Evolutionary conservation across 2,329 filamentous ascomycete genomes (phyloP).

Genomic region (Westerdykella aurantiaca): DNA sequence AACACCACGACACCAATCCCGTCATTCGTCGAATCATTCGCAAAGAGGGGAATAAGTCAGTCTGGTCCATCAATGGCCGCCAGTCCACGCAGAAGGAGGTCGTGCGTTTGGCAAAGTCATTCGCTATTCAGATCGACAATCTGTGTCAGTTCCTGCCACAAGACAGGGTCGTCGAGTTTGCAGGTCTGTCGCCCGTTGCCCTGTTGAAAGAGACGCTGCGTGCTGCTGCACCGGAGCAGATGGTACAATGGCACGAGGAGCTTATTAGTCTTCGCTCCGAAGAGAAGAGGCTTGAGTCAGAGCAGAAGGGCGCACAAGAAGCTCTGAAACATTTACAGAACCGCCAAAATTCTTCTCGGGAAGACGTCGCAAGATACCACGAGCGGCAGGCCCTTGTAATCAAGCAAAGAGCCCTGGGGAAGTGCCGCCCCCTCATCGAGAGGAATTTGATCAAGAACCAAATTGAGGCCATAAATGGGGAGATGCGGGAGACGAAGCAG

Average conservation of each 20-base stretch:
- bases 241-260: constrained; percentile 70
- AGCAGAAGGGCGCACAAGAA: constrained; percentile 56
- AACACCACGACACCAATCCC: constrained; percentile 57
- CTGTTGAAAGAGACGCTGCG: constrained; percentile 80
- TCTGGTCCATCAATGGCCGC: constrained; percentile 71
- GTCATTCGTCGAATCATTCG: constrained; percentile 71
- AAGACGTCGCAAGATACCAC: constrained; percentile 75
- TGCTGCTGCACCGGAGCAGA: constrained; percentile 75
- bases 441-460: constrained; percentile 54
- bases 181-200: constrained; percentile 72
- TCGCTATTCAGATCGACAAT: constrained; percentile 95
- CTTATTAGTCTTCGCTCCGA: constrained; percentile 65
- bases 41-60: constrained; percentile 72
- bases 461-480: constrained; percentile 50
- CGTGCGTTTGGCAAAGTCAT: constrained; percentile 58
- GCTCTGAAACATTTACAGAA: constrained; percentile 61
- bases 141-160: constrained; percentile 95
- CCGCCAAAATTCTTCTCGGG: constrained; percentile 68
- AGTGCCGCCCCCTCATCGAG: constrained; percentile 58
- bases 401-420: constrained; percentile 59
- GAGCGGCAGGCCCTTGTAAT: constrained; percentile 66
- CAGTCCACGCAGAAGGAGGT: constrained; percentile 58
- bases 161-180: constrained; percentile 92
- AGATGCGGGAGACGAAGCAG: constrained; percentile 49
- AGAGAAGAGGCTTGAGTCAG: constrained; percentile 59